Evolutionary conservation across 208 protist genomes (phyloP), one percentile per base, ranked within the genome.

Genomic region (Acanthamoeba royreba): DNA sequence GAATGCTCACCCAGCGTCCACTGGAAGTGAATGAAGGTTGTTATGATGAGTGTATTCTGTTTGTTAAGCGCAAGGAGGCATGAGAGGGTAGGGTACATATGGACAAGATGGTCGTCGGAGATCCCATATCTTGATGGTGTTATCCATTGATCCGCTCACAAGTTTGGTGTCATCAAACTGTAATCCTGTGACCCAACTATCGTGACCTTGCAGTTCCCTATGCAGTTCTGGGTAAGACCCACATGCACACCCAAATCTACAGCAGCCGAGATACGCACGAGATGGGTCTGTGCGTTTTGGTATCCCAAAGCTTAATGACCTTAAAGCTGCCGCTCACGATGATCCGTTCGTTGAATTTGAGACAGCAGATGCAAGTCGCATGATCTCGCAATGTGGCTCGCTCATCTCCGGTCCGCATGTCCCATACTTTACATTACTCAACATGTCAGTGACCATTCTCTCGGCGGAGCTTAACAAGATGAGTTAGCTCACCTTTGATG

Each of bases 51-150:
- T n/a, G n/a, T n/a, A n/a, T n/a, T n/a, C 49, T n/a, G n/a, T n/a
- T n/a, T n/a, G n/a, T n/a, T n/a, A n/a, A n/a, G n/a, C n/a, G n/a
- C n/a, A n/a, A n/a, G n/a, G n/a, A n/a, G n/a, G n/a, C n/a, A n/a
- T n/a, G n/a, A n/a, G n/a, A n/a, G n/a, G 46, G 5, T n/a, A n/a
- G n/a, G n/a, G 53, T 46, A 89, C 81, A 33, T 22, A 66, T 3
- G 49, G 53, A n/a, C 22, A 45, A 11, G 49, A 2, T 3, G 81
- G 25, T 25, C 66, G 43, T 25, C 81, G 81, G 17, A 89, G 25
- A 40, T 89, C 81, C 81, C 81, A 89, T 38, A 89, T 7, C 53
- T 89, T 89, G 46, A 89, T 89, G 31, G 49, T 89, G 81, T 89
- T 89, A 52, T 89, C 81, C 81, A 89, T 89, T 22, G 81, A 89